Evolutionary conservation across 352 stramenopile genomes (phyloP), one percentile per base, ranked within the genome.

Genomic region (Globisporangium rhizosaccharum): DNA sequence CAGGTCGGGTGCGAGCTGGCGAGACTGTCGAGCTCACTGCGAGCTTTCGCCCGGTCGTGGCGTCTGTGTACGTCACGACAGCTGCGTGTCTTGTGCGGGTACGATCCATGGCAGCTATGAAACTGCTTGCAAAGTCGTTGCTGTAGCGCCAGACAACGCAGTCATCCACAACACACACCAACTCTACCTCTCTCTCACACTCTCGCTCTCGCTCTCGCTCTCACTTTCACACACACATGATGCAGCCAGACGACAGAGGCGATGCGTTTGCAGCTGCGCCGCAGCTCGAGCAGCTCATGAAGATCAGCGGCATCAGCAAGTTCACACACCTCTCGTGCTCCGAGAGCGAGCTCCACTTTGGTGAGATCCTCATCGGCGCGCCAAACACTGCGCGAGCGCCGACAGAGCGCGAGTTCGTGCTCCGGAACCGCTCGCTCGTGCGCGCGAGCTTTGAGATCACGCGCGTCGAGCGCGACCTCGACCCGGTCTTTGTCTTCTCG

Each of bases 351-450:
- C 44, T 96, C 18, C 83, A 93, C 57, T 96, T 97, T 63, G 87
- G 87, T 2, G 80, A 96, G 11, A 70, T 93, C 23, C 58, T 96
- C 14, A 75, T 95, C n/a, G 80, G 75, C n/a, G 72, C 75, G 0
- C 48, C 67, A 0, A 76, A 75, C 41, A 78, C 67, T 1, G 62
- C 57, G 33, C 71, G 72, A 10, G 63, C 70, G n/a, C 67, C 75
- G 20, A 90, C 73, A 0, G 79, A 91, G 51, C 84, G 82, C 28
- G 86, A 93, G 56, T 85, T 98, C 52, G 71, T 96, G 14, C 65
- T 98, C 18, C 72, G 76, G 30, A 98, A 98, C 55, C 82, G 89
- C 23, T 96, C 87, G 47, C 85, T 97, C 48, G 91, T 98, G 26
- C 89, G 75, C 26, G 91, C 92, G 9, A 85, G 60, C 37, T 97